Conservation (phyloP, 371 early-diverging fungal genomes). For the Smittium mucronatum region DNA sequence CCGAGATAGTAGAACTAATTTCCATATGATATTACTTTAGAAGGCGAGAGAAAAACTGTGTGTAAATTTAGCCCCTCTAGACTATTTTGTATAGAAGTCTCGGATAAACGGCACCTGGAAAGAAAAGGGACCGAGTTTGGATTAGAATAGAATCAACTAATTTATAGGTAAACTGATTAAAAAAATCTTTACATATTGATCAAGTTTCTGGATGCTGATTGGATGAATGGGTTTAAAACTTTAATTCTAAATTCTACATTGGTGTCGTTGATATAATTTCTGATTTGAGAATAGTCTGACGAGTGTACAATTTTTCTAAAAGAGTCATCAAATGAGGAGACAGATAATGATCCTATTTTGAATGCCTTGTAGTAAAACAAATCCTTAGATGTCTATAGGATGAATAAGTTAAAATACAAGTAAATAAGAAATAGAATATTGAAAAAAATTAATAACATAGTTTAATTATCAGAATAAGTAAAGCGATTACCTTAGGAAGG, state of each 20-base stretch:
- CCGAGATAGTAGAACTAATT: no score
- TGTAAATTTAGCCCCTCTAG: constrained; percentile 1
- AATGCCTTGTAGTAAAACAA: not conserved
- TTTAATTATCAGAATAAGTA: no score
- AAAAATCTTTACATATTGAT: not conserved
- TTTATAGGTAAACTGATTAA: no score
- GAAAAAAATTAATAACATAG: not conserved
- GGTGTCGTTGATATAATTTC: not conserved
- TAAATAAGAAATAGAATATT: not conserved
- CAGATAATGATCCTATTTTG: not conserved
- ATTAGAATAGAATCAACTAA: no score
- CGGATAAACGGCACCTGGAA: not conserved
- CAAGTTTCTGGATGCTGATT: not conserved
- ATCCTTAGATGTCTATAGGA: not conserved
- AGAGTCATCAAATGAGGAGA: not conserved
- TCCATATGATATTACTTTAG: no score
- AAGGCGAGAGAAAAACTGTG: constrained; percentile 12
- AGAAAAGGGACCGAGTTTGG: no score
- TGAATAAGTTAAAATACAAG: not conserved
- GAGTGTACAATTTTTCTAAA: not conserved
- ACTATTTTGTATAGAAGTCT: not conserved
- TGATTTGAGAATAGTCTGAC: not conserved
- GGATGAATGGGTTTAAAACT: not conserved
- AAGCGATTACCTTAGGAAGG: not conserved
- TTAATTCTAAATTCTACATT: constrained; percentile 1